Base-by-base conservation (phyloP, 2,329 filamentous ascomycete species). In the Arachnomyces sp. region DNA sequence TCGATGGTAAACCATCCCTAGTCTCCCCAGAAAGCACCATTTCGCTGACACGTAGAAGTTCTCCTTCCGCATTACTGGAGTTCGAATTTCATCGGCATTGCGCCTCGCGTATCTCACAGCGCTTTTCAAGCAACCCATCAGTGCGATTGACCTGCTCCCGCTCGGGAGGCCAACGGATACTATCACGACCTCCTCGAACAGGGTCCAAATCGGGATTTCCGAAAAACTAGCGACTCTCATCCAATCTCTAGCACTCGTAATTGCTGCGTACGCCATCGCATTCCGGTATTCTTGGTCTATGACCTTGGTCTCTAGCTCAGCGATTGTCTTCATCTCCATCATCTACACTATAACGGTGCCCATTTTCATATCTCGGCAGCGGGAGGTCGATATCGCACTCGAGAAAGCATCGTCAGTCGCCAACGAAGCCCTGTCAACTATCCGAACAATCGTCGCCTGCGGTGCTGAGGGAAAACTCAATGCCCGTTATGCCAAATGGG, bases 161-260 rank as follows among this genome's bases (percentile, higher is more conserved):
- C 56, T 70, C 0, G 72, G 72, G 12, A 65, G 67, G 12, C 69
- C 73, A 9, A 66, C 69, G 0, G 69, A 67, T 31, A 67, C 70
- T 1, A 73, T 77, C 47, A 76, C 72, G 0, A 66, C 66, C 0
- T 68, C 69, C 0, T 66, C 71, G 25, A 76, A 75, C 46, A 67
- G 67, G 0, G 64, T 76, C 8, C 73, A 76, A 42, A 59, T 71
- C 17, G 72, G 71, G 13, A 68, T 76, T n/a, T 74, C 72, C 0
- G 72, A 76, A 46, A 69, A 70, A 39, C 55, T 77, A 4, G 61
- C 63, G 2, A 56, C 56, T 2, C 55, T 72, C 1, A 57, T 72
- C 20, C 63, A 69, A 37, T 63, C 59, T 2, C 37, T 65, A 2
- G 55, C 67, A 2, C 51, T 68, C 2, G 50, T 71, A 4, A 47